Conservation (phyloP, 108 stramenopile species). For the Poteriospumella lacustris region DNA sequence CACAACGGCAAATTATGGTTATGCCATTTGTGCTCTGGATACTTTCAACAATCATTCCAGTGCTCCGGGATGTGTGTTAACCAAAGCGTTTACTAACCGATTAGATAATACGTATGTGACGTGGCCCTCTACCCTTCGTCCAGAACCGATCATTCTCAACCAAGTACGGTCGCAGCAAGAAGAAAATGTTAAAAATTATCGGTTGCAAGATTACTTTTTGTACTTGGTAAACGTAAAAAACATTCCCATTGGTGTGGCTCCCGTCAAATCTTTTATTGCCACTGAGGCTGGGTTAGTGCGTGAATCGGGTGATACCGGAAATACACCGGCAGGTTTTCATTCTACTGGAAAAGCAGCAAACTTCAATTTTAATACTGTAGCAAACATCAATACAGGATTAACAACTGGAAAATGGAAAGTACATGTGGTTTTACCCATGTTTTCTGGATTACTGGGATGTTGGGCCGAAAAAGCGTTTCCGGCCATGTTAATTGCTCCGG, state of each 20-base stretch:
- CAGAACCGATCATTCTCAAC: slow-evolving; percentile 7
- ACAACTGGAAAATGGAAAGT: slow-evolving; percentile 8
- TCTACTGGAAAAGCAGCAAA: slow-evolving; percentile 7
- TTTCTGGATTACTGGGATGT: slow-evolving; percentile 7
- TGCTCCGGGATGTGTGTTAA: slow-evolving; percentile 6
- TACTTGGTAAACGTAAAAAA: slow-evolving; percentile 9
- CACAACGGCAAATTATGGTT: slow-evolving; percentile 7
- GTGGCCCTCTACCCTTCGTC: slow-evolving; percentile 5
- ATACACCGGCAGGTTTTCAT: slow-evolving; percentile 7
- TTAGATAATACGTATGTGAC: slow-evolving; percentile 8
- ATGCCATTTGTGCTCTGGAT: slow-evolving; percentile 7
- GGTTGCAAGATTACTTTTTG: slow-evolving; percentile 8
- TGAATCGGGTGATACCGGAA: slow-evolving; percentile 6
- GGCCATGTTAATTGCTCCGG: slow-evolving; percentile 6
- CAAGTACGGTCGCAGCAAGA: slow-evolving; percentile 6
- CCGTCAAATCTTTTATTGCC: slow-evolving; percentile 7
- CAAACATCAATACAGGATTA: slow-evolving; percentile 8
- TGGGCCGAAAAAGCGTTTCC: slow-evolving; percentile 6
- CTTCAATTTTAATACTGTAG: slow-evolving; percentile 9
- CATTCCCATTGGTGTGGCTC: slow-evolving; percentile 6
- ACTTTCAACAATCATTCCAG: slow-evolving; percentile 8
- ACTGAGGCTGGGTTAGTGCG: slow-evolving; percentile 6
- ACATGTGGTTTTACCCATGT: slow-evolving; percentile 7
- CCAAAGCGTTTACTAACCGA: slow-evolving; percentile 7
- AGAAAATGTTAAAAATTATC: slow-evolving; percentile 9